Base-by-base conservation (phyloP, 768 basidiomycete species). In the Pulveroboletus sp. region DNA sequence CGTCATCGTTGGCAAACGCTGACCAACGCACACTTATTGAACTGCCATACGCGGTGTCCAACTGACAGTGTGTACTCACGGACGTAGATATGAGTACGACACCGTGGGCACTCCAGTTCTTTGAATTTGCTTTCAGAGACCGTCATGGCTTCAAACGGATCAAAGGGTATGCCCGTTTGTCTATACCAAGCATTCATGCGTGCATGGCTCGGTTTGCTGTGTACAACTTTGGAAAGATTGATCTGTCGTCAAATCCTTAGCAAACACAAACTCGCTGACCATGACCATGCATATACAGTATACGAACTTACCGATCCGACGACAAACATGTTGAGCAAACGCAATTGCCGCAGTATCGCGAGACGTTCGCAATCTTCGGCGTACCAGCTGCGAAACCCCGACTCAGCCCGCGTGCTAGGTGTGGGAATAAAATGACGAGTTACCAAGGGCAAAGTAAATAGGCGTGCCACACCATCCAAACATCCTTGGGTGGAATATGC, bases 401-500 rank as follows among this genome's bases (percentile, higher is more conserved):
- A 24, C 27, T 56, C 2, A 61, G 49, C 9, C 13, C 13, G 13
- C 7, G 14, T 32, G 8, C 43, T 33, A 25, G 24, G 20, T n/a
- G n/a, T n/a, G n/a, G n/a, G 40, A 17, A 13, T 6, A 10, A 7
- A 16, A 41, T 6, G 8, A 2, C 8, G 3, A 21, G 12, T 1
- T 57, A 72, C 72, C 63, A 58, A 11, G 72, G 72, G 39, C 58
- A 70, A 19, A 73, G 68, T 40, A 70, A 17, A 56, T 75, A 74
- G 1, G 71, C 72, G 17, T 73, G 72, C 68, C 73, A 72, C 17
- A 73, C 68, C 71, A 73, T 71, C 62, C 68, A 67, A 20, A 73
- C 72, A 34, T 73, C 73, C 25, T 70, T 24, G 12, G 72, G 72
- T 0, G 72, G 72, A 14, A 69, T 37, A 11, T 68, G 54, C 5